Percentiles rank a stretch among this genome's conserved stretches.
Conservation (phyloP, 371 early-diverging fungal species). For the Saksenaea oblongispora region DNA sequence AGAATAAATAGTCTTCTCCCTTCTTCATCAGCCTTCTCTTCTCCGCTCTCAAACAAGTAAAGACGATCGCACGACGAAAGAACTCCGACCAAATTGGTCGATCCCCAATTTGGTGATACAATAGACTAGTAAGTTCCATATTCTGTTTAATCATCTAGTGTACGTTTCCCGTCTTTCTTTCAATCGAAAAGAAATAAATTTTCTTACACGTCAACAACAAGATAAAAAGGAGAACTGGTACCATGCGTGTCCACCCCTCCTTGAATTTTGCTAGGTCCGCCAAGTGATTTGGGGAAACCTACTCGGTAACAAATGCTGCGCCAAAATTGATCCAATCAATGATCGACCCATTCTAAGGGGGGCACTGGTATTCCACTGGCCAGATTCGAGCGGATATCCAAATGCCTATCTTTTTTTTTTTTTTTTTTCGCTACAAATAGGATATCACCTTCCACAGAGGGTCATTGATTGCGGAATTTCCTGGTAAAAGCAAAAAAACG, state of each 20-base stretch:
- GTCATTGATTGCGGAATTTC: not conserved
- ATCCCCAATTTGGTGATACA: not conserved
- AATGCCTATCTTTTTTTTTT: too few species aligned
- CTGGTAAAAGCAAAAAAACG: not conserved
- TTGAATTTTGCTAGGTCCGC: not conserved
- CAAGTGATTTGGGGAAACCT: not conserved
- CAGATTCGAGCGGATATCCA: too few species aligned
- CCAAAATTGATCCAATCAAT: too few species aligned
- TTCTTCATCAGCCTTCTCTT: not conserved
- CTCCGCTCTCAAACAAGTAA: not conserved
- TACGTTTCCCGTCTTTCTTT: not conserved
- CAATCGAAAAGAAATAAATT: not conserved
- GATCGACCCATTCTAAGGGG: too few species aligned
- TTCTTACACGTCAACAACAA: not conserved
- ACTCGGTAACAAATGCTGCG: too few species aligned
- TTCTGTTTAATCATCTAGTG: not conserved
- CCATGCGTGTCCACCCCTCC: not conserved
- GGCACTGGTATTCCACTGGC: too few species aligned
- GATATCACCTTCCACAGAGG: not conserved
- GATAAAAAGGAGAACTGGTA: not conserved
- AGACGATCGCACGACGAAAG: not conserved
- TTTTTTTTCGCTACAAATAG: too few species aligned
- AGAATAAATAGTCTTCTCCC: not conserved
- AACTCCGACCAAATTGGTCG: slow-evolving; percentile 4
- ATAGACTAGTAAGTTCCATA: not conserved